Conservation (phyloP, 345 rosid species). For the Pistacia atlantica region DNA sequence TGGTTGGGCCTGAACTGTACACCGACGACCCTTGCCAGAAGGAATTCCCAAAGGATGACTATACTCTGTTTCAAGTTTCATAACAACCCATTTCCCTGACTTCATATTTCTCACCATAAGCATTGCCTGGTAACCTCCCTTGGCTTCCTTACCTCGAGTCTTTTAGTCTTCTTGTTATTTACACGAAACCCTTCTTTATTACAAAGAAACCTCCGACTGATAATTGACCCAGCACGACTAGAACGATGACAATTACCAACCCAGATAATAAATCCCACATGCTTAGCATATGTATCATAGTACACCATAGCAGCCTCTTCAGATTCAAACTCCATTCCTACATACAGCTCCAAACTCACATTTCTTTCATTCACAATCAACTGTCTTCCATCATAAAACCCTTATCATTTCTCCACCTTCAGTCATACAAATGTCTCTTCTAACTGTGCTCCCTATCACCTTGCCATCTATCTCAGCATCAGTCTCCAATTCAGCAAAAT, state of each 20-base stretch:
- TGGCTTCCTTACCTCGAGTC: conserved; percentile 45
- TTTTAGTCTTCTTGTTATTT: conserved; percentile 30
- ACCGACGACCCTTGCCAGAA: not conserved
- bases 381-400: conserved; percentile 9
- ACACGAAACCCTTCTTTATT: conserved; percentile 45
- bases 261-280: conserved; percentile 34
- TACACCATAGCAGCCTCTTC: conserved; percentile 48
- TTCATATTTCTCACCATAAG: conserved; percentile 40
- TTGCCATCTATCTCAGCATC: conserved; percentile 5
- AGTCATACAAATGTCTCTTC: not conserved
- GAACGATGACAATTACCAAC: conserved; percentile 46
- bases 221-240: conserved; percentile 38
- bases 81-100: conserved; percentile 45
- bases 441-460: not conserved
- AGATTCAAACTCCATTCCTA: conserved; percentile 48
- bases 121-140: conserved; percentile 45
- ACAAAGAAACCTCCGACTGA: conserved; percentile 45
- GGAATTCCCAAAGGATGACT: conserved; percentile 28
- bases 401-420: conserved; percentile 20
- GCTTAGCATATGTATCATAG: conserved; percentile 46
- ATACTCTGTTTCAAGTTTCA: conserved; percentile 38
- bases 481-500: conserved; percentile 4
- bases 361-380: conserved; percentile 11
- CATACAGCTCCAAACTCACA: conserved; percentile 26
- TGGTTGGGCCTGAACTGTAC: conserved; percentile 10